phyloP scores from a whole-genome alignment of 345 rosid species.

The Populus simonii region DNA sequence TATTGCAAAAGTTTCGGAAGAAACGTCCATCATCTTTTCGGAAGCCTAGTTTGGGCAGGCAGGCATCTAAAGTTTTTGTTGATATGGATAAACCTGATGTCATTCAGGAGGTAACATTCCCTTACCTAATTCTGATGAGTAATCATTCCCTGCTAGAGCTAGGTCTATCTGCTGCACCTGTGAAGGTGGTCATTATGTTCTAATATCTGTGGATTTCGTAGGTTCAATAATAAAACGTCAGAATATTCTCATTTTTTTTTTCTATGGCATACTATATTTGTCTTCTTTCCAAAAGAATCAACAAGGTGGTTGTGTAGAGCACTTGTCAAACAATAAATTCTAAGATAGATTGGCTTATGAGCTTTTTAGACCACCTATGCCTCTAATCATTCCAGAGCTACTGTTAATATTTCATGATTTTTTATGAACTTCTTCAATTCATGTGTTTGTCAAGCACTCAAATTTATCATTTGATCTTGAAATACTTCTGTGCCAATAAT shows the following conservation, averaged over 20 bases:
- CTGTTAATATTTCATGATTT: not conserved
- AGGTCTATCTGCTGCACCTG: not conserved
- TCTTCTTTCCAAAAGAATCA: not conserved
- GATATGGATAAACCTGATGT: constrained; percentile 83
- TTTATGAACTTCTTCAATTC: not conserved
- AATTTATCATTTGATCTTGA: not conserved
- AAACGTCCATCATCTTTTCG: constrained; percentile 31
- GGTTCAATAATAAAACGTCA: not conserved
- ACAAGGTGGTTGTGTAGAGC: not conserved
- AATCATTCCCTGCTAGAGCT: not conserved
- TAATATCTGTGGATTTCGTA: not conserved
- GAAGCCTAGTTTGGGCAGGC: constrained; percentile 56
- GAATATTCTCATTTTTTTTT: no score
- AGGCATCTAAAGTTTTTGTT: constrained; percentile 56
- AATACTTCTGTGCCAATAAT: not conserved
- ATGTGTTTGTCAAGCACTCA: not conserved
- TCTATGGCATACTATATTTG: not conserved
- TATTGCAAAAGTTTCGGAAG: constrained; percentile 42
- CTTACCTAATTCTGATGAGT: not conserved
- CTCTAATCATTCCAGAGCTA: not conserved
- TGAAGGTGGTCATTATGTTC: not conserved
- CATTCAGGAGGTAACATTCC: constrained; percentile 63
- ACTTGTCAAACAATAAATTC: not conserved
- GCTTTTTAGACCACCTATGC: no score
- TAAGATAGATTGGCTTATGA: not conserved